Evolutionary conservation across 305 asterid species (phyloP), one percentile per base, ranked within the genome.

Genomic region (Fraxinus xanthoxyloides): DNA sequence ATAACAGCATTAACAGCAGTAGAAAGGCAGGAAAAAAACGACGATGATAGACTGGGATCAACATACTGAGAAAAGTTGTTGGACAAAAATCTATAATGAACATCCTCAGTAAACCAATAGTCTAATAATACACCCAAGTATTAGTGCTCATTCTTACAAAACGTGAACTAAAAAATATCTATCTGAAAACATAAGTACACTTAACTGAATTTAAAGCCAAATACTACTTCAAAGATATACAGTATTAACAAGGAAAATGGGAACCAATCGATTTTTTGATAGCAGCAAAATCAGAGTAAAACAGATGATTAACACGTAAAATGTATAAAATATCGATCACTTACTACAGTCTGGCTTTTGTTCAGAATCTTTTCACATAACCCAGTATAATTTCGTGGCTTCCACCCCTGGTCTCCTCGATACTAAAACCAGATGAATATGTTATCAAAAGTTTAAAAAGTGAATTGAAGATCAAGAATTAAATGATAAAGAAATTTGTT

Each of bases 381-480:
- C 77, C 99, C 98, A 15, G 98, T 81, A 84, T 96, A 96, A 82
- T 91, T 90, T 76, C 89, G 80, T 46, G 98, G 99, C 87, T 87
- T 90, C 99, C 99, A 96, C 75, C 98, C 99, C 46, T 91, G 91
- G 72, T 94, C 98, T 78, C 98, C 98, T 96, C 94, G 99, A 85
- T 96, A 94, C 99, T 96, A 87, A 85, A 89, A 87, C 77, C 82
- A 79, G 75, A 67, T 19, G 75, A 46, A 35, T 21, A 10, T 63
- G 30, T 78, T 38, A 31, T 54, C 36, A 28, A 43, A 21, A 10
- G 80, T 79, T 79, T 79, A 70, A 40, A 81, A 78, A 76, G 23
- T 24, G 69, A 77, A 77, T 72, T 78, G 31, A 70, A 83, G 72
- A 82, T 77, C 63, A 70, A 30, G 30, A 26, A 35, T 31, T 12